Base-by-base conservation (phyloP, 495 filamentous ascomycete species). In the Neurospora sp. region DNA sequence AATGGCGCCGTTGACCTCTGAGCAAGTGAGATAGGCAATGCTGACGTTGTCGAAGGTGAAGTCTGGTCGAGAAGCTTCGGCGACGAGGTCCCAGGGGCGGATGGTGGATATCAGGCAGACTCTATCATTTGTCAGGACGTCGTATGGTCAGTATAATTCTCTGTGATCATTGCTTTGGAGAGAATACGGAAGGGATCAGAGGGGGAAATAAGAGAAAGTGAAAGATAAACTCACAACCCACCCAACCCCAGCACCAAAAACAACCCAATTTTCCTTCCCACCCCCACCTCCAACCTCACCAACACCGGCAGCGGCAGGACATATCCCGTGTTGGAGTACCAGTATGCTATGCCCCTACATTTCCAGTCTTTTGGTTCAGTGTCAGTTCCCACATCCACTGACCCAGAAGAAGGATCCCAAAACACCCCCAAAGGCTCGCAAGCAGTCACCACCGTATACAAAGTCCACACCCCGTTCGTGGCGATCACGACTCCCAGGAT, bases 1-100 rank as follows among this genome's bases (percentile, higher is more conserved):
- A 44, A 83, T 79, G n/a, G 79, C 79, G 12, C 80, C 74, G 75
- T 82, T 79, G 72, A 75, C 72, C 76, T 82, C 80, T 74, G 82
- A 73, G 71, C 75, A 75, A 16, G 78, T 81, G 77, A 80, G 78
- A 54, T 79, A 73, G 6, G 75, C 23, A 48, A 79, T 78, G 70
- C 73, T 73, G 35, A 75, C 75, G 74, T 75, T 77, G 75, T 77
- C 76, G 37, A 72, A 77, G 41, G 77, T 79, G 59, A 77, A 75
- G 73, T 79, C 76, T 66, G 38, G 12, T 37, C 72, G 74, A 10
- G 39, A 59, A 44, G 69, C 27, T 41, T 77, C 73, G 23, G 69
- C 70, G 35, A 74, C 66, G 23, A 80, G 73, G 46, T 78, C 74
- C 73, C 77, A 77, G 8, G 82, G 75, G n/a, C 80, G 79, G 69